Evolutionary conservation across 441 rosid species (phyloP), one percentile per base, ranked within the genome.

Genomic region (Arabidopsis lyrata): DNA sequence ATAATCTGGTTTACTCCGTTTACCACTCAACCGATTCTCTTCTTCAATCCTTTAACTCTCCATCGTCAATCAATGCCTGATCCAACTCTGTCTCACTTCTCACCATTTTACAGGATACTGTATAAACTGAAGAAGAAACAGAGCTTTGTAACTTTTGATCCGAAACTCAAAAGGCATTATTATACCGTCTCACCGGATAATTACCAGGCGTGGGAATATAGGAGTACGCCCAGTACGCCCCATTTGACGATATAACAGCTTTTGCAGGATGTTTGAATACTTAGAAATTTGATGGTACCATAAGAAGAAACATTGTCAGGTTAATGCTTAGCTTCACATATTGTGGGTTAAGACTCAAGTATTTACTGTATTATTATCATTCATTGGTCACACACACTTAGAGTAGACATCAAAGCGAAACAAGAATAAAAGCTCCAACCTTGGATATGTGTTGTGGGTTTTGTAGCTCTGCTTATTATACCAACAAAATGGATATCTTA

Each of bases 51-150:
- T 5, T 63, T 6, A 63, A 20, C 31, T 49, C 20, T 22, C 24
- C 4, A 70, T 24, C 16, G 16, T 27, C 59, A 29, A 9, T 59
- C 20, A 12, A 22, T 48, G 15, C 22, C 13, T 55, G 38, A 16
- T 61, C 20, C 44, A 68, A 5, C 12, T 55, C 3, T 55, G 44
- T 31, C 44, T 55, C 10, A 24, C 41, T 27, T 67, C 6, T 11
- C 53, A 47, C 11, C 20, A 10, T 27, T 14, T 24, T n/a, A 3
- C 63, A 68, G 73, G 73, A 56, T 47, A 59, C 12, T 58, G 36
- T 69, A 58, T 47, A 22, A 45, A 69, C 29, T 35, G 38, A 58
- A 20, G 66, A 24, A 69, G 41, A 59, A 58, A 58, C 64, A 68
- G 54, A 56, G 55, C 45, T 68, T 6, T 68, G 35, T 20, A 44